Conservation (phyloP, 2,329 filamentous ascomycete genomes). For the Diplodia corticola region DNA sequence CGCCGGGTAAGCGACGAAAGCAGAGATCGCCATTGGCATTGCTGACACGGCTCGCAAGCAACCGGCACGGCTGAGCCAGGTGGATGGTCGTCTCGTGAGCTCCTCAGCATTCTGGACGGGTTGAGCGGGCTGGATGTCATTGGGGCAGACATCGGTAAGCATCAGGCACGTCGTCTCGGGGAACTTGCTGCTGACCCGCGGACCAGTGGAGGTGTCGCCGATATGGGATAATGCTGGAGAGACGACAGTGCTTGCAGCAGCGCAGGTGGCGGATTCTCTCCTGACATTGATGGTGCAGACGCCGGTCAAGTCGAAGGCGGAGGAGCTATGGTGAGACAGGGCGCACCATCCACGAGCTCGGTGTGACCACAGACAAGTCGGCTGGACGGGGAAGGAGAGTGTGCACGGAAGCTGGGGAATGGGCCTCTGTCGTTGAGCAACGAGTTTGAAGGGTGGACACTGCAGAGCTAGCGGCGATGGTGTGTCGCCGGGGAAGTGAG, state of each 20-base stretch:
- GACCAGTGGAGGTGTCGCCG: slow-evolving; percentile 59
- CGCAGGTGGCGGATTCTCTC: slow-evolving; percentile 55
- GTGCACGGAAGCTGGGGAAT: background rate
- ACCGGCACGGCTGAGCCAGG: slow-evolving; percentile 64
- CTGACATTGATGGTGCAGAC: slow-evolving; percentile 50
- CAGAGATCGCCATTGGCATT: too few relatives aligned
- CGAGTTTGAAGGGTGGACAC: background rate
- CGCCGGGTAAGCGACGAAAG: slow-evolving; percentile 45
- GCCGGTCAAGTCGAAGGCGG: slow-evolving; percentile 33
- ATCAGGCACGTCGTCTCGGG: background rate
- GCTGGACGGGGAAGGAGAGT: background rate
- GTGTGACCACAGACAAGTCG: background rate
- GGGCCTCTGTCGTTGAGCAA: background rate
- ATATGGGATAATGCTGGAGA: slow-evolving; percentile 63
- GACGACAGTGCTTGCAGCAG: slow-evolving; percentile 57
- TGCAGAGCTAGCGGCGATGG: background rate
- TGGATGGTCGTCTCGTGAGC: slow-evolving; percentile 61
- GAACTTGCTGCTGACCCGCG: background rate
- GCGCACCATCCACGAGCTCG: background rate
- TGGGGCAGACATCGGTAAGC: slow-evolving; percentile 57
- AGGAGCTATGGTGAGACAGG: slow-evolving; percentile 8
- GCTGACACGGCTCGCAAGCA: slow-evolving; percentile 33
- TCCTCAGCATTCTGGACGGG: slow-evolving; percentile 60
- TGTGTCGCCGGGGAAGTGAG: background rate
- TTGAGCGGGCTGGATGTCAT: slow-evolving; percentile 59